Evolutionary conservation across 495 filamentous ascomycete genomes (phyloP).

Genomic region (Lentithecium fluviatile): DNA sequence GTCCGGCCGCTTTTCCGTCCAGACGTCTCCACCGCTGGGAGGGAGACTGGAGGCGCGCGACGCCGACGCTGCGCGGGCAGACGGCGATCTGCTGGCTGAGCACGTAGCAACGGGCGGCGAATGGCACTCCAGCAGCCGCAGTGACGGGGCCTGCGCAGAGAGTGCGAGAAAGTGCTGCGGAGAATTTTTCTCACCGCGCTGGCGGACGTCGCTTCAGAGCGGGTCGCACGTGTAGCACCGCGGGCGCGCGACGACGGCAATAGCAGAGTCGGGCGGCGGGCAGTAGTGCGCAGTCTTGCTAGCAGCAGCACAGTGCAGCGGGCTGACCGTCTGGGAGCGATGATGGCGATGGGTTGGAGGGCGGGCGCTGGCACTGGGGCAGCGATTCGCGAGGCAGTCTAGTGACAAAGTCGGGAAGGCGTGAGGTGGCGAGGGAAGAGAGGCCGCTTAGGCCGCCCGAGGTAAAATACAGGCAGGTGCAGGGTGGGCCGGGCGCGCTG

Average conservation of each 20-base stretch:
- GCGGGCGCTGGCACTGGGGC: conserved; percentile 1
- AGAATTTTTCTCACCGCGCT: neutral
- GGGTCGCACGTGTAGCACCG: conserved; percentile 35
- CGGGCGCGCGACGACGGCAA: conserved; percentile 12
- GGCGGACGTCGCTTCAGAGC: conserved; percentile 1
- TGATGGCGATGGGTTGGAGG: conserved; percentile 4
- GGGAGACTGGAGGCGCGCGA: conserved; percentile 2
- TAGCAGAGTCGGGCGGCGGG: no score
- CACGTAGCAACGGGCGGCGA: neutral
- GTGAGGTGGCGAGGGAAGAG: conserved; percentile 1
- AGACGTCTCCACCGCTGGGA: neutral
- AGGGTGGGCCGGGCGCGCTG: neutral
- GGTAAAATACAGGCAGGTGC: neutral
- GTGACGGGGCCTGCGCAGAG: conserved; percentile 16
- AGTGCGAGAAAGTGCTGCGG: conserved; percentile 14
- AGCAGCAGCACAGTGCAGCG: neutral
- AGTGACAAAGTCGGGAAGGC: conserved; percentile 34
- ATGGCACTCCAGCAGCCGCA: neutral
- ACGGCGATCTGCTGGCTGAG: neutral
- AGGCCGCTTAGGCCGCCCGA: conserved; percentile 1
- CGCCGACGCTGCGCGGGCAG: neutral
- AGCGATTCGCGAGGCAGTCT: conserved; percentile 29
- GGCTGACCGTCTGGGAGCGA: neutral
- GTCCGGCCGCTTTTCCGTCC: conserved; percentile 28
- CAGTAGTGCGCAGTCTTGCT: neutral